Conservation (phyloP, 192 early-diverging fungal genomes). For the Backusella liffmaniae region DNA sequence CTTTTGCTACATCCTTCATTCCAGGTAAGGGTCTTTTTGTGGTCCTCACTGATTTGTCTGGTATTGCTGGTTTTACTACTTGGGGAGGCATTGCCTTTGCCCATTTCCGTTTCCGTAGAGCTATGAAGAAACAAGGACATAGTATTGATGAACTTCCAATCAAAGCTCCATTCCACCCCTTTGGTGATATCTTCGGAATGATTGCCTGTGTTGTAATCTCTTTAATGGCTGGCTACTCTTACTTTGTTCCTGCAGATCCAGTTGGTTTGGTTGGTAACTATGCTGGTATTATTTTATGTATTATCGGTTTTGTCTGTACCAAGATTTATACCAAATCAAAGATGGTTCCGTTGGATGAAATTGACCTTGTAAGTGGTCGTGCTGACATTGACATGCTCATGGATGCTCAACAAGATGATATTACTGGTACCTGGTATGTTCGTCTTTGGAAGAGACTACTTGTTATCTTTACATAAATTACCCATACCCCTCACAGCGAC, state of each 20-base stretch:
- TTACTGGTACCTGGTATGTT: slow-evolving; percentile 13
- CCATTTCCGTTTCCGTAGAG: slow-evolving; percentile 81
- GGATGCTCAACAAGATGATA: not conserved
- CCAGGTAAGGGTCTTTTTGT: slow-evolving; percentile 34
- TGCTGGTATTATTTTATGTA: slow-evolving; percentile 23
- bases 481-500: not conserved
- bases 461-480: not conserved
- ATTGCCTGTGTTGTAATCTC: slow-evolving; percentile 25
- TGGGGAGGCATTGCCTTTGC: slow-evolving; percentile 83
- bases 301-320: slow-evolving; percentile 15
- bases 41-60: slow-evolving; percentile 21
- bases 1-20: slow-evolving; percentile 34
- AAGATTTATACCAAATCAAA: slow-evolving; percentile 32
- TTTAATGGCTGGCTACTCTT: slow-evolving; percentile 29
- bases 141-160: slow-evolving; percentile 66
- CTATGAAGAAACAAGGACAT: slow-evolving; percentile 69
- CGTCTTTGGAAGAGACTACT: not conserved
- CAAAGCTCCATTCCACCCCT: slow-evolving; percentile 48
- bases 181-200: slow-evolving; percentile 26
- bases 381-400: not conserved
- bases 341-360: slow-evolving; percentile 23
- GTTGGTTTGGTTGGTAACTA: slow-evolving; percentile 32
- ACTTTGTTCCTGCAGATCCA: slow-evolving; percentile 27
- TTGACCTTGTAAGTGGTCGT: slow-evolving; percentile 30
- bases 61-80: slow-evolving; percentile 46